Percentiles rank a stretch among this genome's conserved stretches.
phyloP scores from a whole-genome alignment of 164 flowering plant species.

The Chimonanthus salicifolius region DNA sequence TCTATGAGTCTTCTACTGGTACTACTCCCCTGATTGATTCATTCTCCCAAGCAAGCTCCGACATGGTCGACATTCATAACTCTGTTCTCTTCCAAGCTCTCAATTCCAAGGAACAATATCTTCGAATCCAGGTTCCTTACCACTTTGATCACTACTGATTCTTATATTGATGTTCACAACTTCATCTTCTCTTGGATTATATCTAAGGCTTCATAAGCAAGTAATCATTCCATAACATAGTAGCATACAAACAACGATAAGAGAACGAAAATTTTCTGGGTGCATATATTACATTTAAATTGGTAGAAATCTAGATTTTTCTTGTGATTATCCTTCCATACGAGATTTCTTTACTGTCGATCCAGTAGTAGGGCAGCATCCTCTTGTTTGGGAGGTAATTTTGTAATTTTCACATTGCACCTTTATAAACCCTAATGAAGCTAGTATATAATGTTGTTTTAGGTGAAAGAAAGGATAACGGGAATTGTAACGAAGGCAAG shows the following conservation, averaged over 20 bases:
- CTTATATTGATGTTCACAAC: neutral
- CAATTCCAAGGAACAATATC: constrained; percentile 3
- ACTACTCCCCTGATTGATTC: constrained; percentile 5
- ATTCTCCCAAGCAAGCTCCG: constrained; percentile 11
- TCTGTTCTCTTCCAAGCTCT: constrained; percentile 16
- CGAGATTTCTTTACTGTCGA: no score
- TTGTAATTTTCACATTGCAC: neutral
- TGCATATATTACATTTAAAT: neutral
- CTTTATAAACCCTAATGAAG: no score
- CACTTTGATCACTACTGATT: neutral
- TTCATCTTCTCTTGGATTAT: neutral
- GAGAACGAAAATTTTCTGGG: neutral
- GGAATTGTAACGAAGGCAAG: no score
- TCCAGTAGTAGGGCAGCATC: no score
- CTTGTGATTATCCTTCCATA: neutral
- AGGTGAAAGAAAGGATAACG: no score
- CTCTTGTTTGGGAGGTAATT: neutral
- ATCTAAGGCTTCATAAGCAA: neutral
- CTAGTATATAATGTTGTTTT: no score
- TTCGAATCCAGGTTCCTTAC: constrained; percentile 8
- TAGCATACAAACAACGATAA: no score
- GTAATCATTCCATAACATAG: neutral
- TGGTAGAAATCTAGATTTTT: neutral
- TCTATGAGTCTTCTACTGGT: neutral
- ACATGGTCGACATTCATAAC: constrained; percentile 12